phyloP scores from a whole-genome alignment of 495 filamentous ascomycete genomes.

The Xylaria nigripes region DNA sequence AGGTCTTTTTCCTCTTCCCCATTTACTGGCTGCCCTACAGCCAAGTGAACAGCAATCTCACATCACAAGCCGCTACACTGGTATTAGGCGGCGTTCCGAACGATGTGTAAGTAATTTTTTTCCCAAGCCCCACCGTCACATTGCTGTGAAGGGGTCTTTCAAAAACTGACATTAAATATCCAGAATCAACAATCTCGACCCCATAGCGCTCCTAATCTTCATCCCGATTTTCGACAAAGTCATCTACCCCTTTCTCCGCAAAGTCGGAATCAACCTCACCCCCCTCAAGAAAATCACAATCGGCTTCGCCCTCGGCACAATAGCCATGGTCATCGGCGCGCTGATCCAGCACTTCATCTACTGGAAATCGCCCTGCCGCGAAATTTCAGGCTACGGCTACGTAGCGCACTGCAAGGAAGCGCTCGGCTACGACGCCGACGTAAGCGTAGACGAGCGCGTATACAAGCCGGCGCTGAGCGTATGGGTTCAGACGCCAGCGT shows the following conservation, averaged over 20 bases:
- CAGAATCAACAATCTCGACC: slow-evolving; percentile 63
- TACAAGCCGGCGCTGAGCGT: slow-evolving; percentile 47
- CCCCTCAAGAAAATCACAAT: slow-evolving; percentile 66
- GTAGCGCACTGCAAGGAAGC: slow-evolving; percentile 33
- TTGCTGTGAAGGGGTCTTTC: too few species aligned
- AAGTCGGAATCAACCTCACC: slow-evolving; percentile 54
- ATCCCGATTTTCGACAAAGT: slow-evolving; percentile 66
- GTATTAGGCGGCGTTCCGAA: slow-evolving; percentile 62
- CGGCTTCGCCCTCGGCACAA: slow-evolving; percentile 54
- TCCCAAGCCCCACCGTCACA: background rate
- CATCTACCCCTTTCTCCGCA: slow-evolving; percentile 61
- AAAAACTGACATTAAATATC: background rate
- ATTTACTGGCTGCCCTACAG: slow-evolving; percentile 47
- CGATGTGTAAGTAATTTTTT: slow-evolving; percentile 42
- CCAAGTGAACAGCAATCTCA: slow-evolving; percentile 58
- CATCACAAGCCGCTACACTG: slow-evolving; percentile 67
- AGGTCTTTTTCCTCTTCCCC: slow-evolving; percentile 54
- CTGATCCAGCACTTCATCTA: slow-evolving; percentile 68
- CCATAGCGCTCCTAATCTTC: slow-evolving; percentile 66
- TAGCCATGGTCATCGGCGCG: slow-evolving; percentile 57
- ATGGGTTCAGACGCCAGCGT: slow-evolving; percentile 55
- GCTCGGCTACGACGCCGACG: slow-evolving; percentile 13
- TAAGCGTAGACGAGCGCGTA: slow-evolving; percentile 13
- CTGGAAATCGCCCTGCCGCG: slow-evolving; percentile 49
- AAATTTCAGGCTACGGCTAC: slow-evolving; percentile 24